These are phyloP conservation scores for Pythium periplocum DNA, from an alignment of 352 stramenopile genomes.

Conservation along the genomic window DNA sequence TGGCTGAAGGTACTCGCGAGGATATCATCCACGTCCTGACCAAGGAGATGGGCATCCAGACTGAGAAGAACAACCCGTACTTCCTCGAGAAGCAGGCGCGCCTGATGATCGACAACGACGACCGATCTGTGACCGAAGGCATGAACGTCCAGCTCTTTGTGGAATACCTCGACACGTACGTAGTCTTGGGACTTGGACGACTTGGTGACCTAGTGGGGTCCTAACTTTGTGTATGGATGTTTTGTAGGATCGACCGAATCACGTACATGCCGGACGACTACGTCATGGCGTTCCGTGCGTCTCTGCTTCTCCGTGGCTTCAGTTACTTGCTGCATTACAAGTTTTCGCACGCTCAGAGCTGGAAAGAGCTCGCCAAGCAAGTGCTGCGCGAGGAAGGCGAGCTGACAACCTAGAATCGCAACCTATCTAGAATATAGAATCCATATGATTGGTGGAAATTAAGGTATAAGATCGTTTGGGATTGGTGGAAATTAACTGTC, in stretches of 20 bases:
- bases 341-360: constrained; percentile 82
- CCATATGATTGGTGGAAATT: not conserved
- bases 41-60: constrained; percentile 70
- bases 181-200: constrained; percentile 1
- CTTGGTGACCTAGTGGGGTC: too few species aligned
- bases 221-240: too few species aligned
- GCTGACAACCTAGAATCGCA: too few species aligned
- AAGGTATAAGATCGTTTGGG: not conserved
- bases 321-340: constrained; percentile 84
- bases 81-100: constrained; percentile 80
- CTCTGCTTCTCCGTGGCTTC: constrained; percentile 79
- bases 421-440: too few species aligned
- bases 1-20: constrained; percentile 63
- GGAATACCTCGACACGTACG: constrained; percentile 78
- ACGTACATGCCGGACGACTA: constrained; percentile 82
- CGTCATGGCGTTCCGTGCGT: constrained; percentile 85
- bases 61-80: constrained; percentile 74
- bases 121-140: constrained; percentile 69
- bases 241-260: constrained; percentile 64
- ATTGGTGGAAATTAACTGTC: not conserved
- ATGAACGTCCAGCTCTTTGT: constrained; percentile 85
- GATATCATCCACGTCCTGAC: constrained; percentile 76
- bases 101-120: constrained; percentile 87
- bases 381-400: constrained; percentile 43
- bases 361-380: constrained; percentile 58